These are phyloP conservation scores for Hypoxylon rickii DNA, from an alignment of 495 filamentous ascomycete genomes.

Conservation along the genomic window DNA sequence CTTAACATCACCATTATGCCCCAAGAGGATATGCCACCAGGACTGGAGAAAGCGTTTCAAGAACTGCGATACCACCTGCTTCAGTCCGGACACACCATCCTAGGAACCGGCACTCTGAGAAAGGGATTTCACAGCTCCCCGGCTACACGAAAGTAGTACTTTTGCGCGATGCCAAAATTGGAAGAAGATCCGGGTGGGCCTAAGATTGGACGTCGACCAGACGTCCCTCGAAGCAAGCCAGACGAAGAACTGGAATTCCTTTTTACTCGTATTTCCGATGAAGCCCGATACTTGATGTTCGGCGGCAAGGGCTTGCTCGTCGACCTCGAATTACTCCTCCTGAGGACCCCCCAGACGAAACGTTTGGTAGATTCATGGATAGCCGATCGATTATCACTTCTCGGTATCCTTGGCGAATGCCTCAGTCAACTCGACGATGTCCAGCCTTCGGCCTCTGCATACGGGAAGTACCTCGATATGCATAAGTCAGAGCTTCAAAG, in stretches of 20 bases:
- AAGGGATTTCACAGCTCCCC: not conserved
- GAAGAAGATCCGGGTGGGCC: not conserved
- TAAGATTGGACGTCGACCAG: not conserved
- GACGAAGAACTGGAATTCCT: not conserved
- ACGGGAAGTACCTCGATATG: not conserved
- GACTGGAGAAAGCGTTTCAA: not conserved
- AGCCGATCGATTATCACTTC: not conserved
- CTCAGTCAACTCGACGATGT: not conserved
- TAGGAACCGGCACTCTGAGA: not conserved
- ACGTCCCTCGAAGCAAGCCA: not conserved
- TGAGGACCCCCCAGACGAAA: not conserved
- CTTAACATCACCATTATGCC: not conserved
- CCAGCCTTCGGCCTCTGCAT: not conserved
- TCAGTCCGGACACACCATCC: not conserved
- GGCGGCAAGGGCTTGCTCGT: not conserved
- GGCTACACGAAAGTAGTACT: not conserved
- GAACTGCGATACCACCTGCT: not conserved
- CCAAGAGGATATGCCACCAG: not conserved
- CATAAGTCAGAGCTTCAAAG: not conserved
- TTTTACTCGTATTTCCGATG: not conserved
- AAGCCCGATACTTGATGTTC: not conserved
- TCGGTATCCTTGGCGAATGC: slow-evolving; percentile 7
- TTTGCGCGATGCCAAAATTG: not conserved
- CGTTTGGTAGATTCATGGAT: not conserved
- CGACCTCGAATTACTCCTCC: slow-evolving; percentile 8